phyloP scores from a whole-genome alignment of 2,329 filamentous ascomycete genomes.

The Aspergillus sp. region DNA sequence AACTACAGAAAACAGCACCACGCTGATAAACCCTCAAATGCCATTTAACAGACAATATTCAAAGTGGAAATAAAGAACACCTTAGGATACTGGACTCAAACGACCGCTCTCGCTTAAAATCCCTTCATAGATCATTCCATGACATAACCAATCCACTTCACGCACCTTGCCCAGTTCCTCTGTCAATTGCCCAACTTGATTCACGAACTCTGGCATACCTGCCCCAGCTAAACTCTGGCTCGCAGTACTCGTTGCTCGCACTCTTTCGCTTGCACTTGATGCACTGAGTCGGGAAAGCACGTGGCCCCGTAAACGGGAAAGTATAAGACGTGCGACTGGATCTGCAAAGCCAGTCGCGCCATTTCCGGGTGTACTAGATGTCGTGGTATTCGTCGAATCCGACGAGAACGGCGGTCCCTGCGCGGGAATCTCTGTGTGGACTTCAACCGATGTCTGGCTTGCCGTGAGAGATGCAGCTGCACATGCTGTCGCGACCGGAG shows the following conservation, averaged over 20 bases:
- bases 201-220: slow-evolving; percentile 63
- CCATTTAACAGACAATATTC: background rate
- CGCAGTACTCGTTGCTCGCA: slow-evolving; percentile 58
- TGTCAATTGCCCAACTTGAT: slow-evolving; percentile 59
- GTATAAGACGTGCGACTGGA: slow-evolving; percentile 61
- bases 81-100: slow-evolving; percentile 12
- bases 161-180: slow-evolving; percentile 58
- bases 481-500: slow-evolving; percentile 50
- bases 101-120: slow-evolving; percentile 37
- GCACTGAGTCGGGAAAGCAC: slow-evolving; percentile 56
- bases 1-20: background rate
- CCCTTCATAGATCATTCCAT: slow-evolving; percentile 58
- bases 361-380: slow-evolving; percentile 11
- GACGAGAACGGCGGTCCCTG: slow-evolving; percentile 57
- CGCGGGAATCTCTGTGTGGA: slow-evolving; percentile 50
- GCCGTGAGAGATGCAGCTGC: slow-evolving; percentile 23
- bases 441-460: slow-evolving; percentile 26
- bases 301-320: slow-evolving; percentile 59
- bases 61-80: slow-evolving; percentile 2
- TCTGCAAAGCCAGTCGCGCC: slow-evolving; percentile 52
- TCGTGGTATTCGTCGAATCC: slow-evolving; percentile 1
- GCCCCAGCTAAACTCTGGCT: slow-evolving; percentile 59
- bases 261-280: slow-evolving; percentile 60
- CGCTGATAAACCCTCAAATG: background rate
- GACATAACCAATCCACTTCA: slow-evolving; percentile 59